Evolutionary conservation across 169 alveolate genomes (phyloP).

Genomic region (Cryptosporidium felis): DNA sequence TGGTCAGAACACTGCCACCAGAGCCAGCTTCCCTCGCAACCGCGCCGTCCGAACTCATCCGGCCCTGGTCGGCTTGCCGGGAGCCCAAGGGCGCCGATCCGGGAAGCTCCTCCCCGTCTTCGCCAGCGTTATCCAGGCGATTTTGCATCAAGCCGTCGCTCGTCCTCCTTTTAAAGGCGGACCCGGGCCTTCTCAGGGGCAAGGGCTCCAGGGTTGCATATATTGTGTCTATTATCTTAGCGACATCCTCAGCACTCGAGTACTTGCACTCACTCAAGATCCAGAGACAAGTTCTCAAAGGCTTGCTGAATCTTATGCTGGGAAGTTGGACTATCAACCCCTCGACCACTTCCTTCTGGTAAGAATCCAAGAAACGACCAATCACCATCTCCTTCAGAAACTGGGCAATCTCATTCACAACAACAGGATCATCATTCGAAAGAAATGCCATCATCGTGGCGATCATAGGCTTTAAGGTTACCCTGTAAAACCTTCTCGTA

Average conservation of each 20-base stretch:
- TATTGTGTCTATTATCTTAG: not conserved
- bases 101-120: too few relatives aligned
- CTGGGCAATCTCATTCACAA: constrained; percentile 51
- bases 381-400: constrained; percentile 46
- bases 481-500: constrained; percentile 20
- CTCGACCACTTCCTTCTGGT: constrained; percentile 4
- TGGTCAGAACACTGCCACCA: constrained; percentile 44
- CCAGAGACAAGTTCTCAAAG: constrained; percentile 66
- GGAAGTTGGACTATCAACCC: not conserved
- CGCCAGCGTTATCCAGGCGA: not conserved
- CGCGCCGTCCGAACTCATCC: not conserved
- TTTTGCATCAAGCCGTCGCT: not conserved
- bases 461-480: constrained; percentile 25
- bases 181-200: not conserved
- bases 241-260: not conserved
- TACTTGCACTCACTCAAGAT: constrained; percentile 57
- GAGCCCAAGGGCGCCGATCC: too few relatives aligned
- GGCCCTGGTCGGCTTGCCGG: too few relatives aligned
- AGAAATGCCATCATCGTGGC: constrained; percentile 7
- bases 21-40: not conserved
- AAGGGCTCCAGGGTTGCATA: constrained; percentile 13
- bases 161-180: not conserved
- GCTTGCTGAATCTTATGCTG: constrained; percentile 36
- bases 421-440: not conserved
- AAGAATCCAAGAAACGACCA: not conserved